Evolutionary conservation across 164 flowering plant genomes (phyloP), one percentile per base, ranked within the genome.

Genomic region (Vitis cinerea): DNA sequence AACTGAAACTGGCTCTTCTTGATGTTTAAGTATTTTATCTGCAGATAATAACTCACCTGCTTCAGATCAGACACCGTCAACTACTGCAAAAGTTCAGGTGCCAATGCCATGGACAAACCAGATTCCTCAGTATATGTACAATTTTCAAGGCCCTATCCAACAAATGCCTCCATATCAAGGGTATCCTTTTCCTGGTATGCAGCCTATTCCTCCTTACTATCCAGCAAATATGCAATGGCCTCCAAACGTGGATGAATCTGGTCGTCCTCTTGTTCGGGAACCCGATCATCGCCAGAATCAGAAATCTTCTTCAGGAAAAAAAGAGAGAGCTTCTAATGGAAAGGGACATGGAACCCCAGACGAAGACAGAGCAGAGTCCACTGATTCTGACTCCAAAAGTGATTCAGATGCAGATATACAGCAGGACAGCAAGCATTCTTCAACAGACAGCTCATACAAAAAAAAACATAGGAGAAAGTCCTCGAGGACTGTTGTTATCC

Each of bases 401-500:
- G 84, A 72, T 54, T 68, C 70, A 13, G 83, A 79, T 66, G 69
- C 72, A n/a, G 57, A 72, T 80, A 61, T 50, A 16, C 52, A 73
- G 48, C 66, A 73, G 3, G 81, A 76, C n/a, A 55, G 48, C 72
- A 81, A 67, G 67, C 74, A 75, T 68, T 79, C 82, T 54, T 75
- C 84, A 9, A 19, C 44, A 50, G 83, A 78, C 60, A 54, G 64
- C n/a, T 52, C 51, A 56, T 67, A 61, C 52, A 74, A 50, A 53
- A 82, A 73, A 67, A 87, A 79, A 71, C 69, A 80, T 59, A 81
- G 74, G 74, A 88, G 83, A 71, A 83, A 77, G 63, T 71, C 86
- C 11, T 83, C 87, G 16, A 81, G 81, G 74, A 85, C 72, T 67
- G 90, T 88, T 60, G 85, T 88, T 37, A 86, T 88, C 65, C 89